Base-by-base conservation (phyloP, 257 asterid genomes). In the Salvia hispanica region DNA sequence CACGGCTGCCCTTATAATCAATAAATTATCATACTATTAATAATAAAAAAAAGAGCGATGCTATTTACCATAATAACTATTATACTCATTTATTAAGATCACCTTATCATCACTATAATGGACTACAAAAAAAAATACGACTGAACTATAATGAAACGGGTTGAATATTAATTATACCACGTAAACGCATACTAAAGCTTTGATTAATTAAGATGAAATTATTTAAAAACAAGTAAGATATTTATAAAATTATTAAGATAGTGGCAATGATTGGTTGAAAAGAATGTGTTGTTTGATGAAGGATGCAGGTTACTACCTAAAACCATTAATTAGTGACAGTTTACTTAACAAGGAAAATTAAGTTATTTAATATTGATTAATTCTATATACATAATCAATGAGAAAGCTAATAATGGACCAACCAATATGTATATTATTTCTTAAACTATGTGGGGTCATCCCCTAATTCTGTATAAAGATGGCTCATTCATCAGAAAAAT, bases 381-480 rank as follows among this genome's bases (percentile, higher is more conserved):
- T 9, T 59, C 53, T 65, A 46, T 57, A 45, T 47, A 25, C 3
- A 36, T n/a, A 57, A 18, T 65, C 36, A 58, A 64, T 64, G 6
- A 14, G 53, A 74, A 40, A 25, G 75, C 52, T 47, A 57, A 6
- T 40, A 37, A 66, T 58, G 61, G 46, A 25, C 16, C 64, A 54
- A 62, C 51, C 48, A 67, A 61, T 61, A 3, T 61, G 16, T 51
- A 43, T 16, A 61, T 64, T 53, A 45, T 55, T 62, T 67, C 65
- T 56, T 50, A 66, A 61, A 62, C 62, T 45, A 54, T 67, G 75
- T 74, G 77, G 77, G 58, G n/a, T 79, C 2, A 70, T 75, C 78
- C 66, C 78, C 67, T 57, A 55, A 67, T 56, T 72, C 67, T 45
- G 78, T 39, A 64, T 37, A 75, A 68, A 71, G 73, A 45, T 75